Conservation (phyloP, 352 stramenopile species). For the Globisporangium perplexum region DNA sequence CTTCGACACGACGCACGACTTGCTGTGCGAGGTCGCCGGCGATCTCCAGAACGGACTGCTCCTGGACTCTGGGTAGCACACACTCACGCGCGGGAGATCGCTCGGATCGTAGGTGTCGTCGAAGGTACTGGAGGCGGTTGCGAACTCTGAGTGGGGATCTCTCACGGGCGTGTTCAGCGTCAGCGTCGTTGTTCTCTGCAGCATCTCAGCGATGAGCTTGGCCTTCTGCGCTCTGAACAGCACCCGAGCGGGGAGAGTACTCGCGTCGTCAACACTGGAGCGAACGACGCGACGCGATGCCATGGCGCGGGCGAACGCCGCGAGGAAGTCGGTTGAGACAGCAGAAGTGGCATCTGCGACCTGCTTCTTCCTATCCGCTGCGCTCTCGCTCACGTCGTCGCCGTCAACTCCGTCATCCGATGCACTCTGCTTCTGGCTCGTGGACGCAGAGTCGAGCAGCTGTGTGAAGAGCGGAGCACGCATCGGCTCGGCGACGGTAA, state of each 20-base stretch:
- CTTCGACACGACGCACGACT: background rate
- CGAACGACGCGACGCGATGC: slow-evolving; percentile 9
- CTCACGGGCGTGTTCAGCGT: slow-evolving; percentile 5
- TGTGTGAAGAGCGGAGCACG: background rate
- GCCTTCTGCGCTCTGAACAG: slow-evolving; percentile 41
- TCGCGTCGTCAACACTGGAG: slow-evolving; percentile 15
- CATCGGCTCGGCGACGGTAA: slow-evolving; percentile 21
- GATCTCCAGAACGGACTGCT: slow-evolving; percentile 8
- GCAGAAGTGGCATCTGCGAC: background rate
- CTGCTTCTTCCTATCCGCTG: background rate
- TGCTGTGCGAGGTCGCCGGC: too few relatives aligned
- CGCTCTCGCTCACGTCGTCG: background rate
- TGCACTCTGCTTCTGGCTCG: background rate
- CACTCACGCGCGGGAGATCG: slow-evolving; percentile 9
- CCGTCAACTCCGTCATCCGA: background rate
- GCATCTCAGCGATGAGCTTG: slow-evolving; percentile 22
- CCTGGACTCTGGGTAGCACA: background rate
- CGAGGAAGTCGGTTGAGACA: slow-evolving; percentile 7
- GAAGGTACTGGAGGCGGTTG: background rate
- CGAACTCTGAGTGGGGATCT: background rate
- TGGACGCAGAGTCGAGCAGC: background rate
- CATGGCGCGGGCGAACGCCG: too few relatives aligned
- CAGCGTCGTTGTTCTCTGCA: slow-evolving; percentile 16
- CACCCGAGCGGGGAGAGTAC: slow-evolving; percentile 10
- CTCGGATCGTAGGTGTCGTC: slow-evolving; percentile 7